Evolutionary conservation across 2,329 filamentous ascomycete species (phyloP), one percentile per base, ranked within the genome.

Genomic region (Cladosporium halotolerans): DNA sequence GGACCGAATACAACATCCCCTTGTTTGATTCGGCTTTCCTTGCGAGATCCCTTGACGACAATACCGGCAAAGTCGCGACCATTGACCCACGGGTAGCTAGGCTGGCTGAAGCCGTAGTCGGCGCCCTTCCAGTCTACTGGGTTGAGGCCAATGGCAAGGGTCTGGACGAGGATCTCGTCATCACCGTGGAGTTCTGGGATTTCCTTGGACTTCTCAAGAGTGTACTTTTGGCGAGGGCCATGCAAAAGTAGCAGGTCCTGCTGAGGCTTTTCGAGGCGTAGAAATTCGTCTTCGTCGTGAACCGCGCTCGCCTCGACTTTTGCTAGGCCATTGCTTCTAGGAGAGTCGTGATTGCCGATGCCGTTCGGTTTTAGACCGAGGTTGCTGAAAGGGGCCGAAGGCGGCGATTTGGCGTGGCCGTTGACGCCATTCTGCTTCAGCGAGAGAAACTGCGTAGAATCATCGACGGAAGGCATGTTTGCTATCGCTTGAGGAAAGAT

Each of bases 111-210:
- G 57, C 83, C 83, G 63, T 79, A 89, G 62, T 86, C 85, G 9
- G 84, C 86, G 33, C 28, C 62, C 72, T 87, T 87, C 82, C 82
- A 88, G 65, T 88, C 87, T 52, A 90, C 86, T 0, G 87, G 87
- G 61, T 90, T 90, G 36, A 90, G 70, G 0, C 86, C 86, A 60
- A 88, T 83, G 10, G 80, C 79, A 36, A 78, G 72, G 1, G 82
- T 73, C 63, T 79, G 79, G n/a, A 88, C 77, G 4, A 88, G 70
- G 4, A 88, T 68, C 60, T 88, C 82, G 41, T 71, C 70, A 47
- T 73, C 67, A 33, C 63, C 60, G 34, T 61, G 60, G 3, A 68
- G 59, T 44, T 65, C 62, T 9, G 65, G 66, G 16, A 67, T 65
- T 5, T 61, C 61, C 43, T 58, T 59, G 14, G 60, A 59, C 34